A percentile compares a stretch with the other conserved stretches of the same genome.
phyloP scores from a whole-genome alignment of 805 yeast genomes.

The Myxozyma udenii region DNA sequence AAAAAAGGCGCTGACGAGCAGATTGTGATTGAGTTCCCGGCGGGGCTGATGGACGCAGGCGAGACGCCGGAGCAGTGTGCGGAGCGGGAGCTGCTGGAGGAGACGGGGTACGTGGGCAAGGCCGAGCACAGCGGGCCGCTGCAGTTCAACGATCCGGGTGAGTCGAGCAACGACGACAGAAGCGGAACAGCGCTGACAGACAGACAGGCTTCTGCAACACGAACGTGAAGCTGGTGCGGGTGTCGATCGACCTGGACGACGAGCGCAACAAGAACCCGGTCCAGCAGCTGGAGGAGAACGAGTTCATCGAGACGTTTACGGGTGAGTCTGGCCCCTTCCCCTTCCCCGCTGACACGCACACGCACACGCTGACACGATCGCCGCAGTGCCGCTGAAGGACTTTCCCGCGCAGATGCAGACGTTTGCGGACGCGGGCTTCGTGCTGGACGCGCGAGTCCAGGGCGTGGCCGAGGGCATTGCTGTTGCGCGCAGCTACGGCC shows the following conservation, averaged over 20 bases:
- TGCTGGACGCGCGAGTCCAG: slow-evolving; percentile 82
- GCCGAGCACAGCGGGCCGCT: slow-evolving; percentile 47
- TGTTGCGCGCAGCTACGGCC: slow-evolving; percentile 44
- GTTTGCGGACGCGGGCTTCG: slow-evolving; percentile 63
- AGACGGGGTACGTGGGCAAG: slow-evolving; percentile 84
- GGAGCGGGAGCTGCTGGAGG: slow-evolving; percentile 81
- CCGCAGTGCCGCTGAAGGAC: slow-evolving; percentile 50
- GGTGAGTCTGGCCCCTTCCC: slow-evolving; percentile 5
- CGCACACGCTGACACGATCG: neutral
- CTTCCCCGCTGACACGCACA: neutral
- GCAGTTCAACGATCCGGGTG: slow-evolving; percentile 74
- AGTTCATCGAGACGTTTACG: slow-evolving; percentile 84
- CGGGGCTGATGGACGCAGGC: slow-evolving; percentile 81
- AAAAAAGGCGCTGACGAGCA: neutral
- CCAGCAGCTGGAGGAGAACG: slow-evolving; percentile 81
- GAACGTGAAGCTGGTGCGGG: slow-evolving; percentile 72
- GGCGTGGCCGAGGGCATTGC: slow-evolving; percentile 79
- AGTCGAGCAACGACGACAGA: slow-evolving; percentile 1
- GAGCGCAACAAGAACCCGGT: slow-evolving; percentile 65
- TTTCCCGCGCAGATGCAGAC: slow-evolving; percentile 55
- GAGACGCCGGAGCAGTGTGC: slow-evolving; percentile 81
- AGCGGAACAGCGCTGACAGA: too few relatives aligned
- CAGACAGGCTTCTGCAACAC: slow-evolving; percentile 70
- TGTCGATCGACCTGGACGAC: slow-evolving; percentile 67
- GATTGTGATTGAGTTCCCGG: slow-evolving; percentile 76